Evolutionary conservation across 2,329 filamentous ascomycete genomes (phyloP), one percentile per base, ranked within the genome.

Genomic region (Eutypella sp.): DNA sequence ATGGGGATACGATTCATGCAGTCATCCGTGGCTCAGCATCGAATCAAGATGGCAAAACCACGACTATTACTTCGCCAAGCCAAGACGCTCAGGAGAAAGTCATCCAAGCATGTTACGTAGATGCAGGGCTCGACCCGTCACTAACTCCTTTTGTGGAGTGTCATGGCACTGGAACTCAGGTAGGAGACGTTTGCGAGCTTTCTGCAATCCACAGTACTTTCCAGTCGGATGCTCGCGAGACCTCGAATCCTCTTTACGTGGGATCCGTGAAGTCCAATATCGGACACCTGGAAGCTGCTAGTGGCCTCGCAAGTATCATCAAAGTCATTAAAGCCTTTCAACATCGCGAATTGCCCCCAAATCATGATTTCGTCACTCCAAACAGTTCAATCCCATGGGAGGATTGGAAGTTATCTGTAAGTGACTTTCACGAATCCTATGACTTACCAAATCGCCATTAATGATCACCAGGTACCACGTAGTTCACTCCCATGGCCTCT

Each of bases 11-110:
- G 0, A 67, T 73, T 25, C 56, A 60, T 3, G 64, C 63, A 10
- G 52, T 73, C 11, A 66, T 75, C 31, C 58, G 67, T 0, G 64
- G 61, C 4, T 67, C 58, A 0, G 62, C 53, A 1, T 44, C 64
- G 11, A 72, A 71, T 47, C 57, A 62, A 20, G 71, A 78, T 48
- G 74, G 74, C 3, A 60, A 49, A 15, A 59, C 72, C 60, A 2
- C 56, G 6, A 71, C 71, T 2, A 69, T 78, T 23, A 75, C 72
- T 0, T 62, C 69, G 27, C 75, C 76, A 0, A 72, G 53, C 34
- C 41, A 42, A 0, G 51, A 56, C 2, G 66, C 68, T 0, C 72
- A 75, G 46, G 56, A 51, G 10, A 41, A 40, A 0, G 40, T 68
- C 2, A 70, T 69, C 31, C 40, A 54, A 34, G 44, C 47, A 3